phyloP scores from a whole-genome alignment of 495 filamentous ascomycete species.

The Aspergillus biplanus region DNA sequence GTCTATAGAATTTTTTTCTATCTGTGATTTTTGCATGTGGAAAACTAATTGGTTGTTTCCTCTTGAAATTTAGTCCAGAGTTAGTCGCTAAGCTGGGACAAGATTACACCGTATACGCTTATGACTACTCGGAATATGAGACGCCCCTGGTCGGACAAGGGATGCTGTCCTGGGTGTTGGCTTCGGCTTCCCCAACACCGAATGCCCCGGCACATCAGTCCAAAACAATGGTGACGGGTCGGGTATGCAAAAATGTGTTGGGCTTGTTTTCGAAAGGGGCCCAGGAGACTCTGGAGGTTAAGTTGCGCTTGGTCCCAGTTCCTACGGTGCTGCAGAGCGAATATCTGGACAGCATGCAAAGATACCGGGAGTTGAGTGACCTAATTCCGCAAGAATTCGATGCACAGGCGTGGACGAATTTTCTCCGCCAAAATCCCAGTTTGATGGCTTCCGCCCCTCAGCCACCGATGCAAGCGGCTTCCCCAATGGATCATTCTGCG shows the following conservation, averaged over 20 bases:
- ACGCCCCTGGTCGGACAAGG: constrained; percentile 93
- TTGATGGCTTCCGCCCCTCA: constrained; percentile 41
- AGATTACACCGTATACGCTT: constrained; percentile 96
- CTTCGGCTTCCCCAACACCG: constrained; percentile 58
- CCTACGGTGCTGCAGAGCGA: constrained; percentile 73
- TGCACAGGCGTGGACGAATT: constrained; percentile 68
- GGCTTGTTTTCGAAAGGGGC: constrained; percentile 81
- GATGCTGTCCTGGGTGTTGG: constrained; percentile 87
- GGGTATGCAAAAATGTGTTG: constrained; percentile 82
- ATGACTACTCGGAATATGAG: constrained; percentile 94
- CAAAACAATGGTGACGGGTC: constrained; percentile 82
- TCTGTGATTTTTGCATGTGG: background rate
- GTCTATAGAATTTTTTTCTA: constrained; percentile 21
- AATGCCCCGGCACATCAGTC: constrained; percentile 61
- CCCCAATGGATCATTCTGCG: constrained; percentile 55
- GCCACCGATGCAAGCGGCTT: constrained; percentile 38
- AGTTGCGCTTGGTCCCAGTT: constrained; percentile 82
- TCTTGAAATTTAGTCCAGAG: constrained; percentile 70
- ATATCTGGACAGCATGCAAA: constrained; percentile 66
- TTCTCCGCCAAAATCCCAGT: constrained; percentile 62
- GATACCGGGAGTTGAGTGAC: constrained; percentile 62
- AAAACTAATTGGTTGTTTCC: constrained; percentile 17
- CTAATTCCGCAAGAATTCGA: constrained; percentile 67
- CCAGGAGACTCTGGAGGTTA: constrained; percentile 93
- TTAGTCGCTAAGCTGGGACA: constrained; percentile 79